phyloP scores from a whole-genome alignment of 2,329 filamentous ascomycete genomes.

The Diaporthe sp. region DNA sequence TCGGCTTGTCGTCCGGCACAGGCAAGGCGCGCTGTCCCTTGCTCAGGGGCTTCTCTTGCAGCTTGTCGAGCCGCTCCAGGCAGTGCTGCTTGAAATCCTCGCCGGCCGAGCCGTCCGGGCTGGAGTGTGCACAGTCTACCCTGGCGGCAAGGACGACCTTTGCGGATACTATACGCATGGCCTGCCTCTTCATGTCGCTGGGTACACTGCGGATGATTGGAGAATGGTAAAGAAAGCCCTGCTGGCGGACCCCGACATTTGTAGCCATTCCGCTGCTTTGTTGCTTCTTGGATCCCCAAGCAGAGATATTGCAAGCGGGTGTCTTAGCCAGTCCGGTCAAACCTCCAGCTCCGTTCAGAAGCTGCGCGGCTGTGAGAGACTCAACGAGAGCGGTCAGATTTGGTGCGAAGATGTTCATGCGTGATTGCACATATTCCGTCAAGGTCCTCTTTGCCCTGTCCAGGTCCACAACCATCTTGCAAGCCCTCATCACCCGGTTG shows the following conservation, averaged over 20 bases:
- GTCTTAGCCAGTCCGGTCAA: constrained; percentile 91
- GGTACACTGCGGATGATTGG: constrained; percentile 89
- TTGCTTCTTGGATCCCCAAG: constrained; percentile 91
- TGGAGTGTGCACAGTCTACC: constrained; percentile 87
- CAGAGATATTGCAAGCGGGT: constrained; percentile 91
- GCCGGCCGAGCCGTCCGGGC: constrained; percentile 85
- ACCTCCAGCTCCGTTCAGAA: constrained; percentile 95
- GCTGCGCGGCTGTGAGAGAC: constrained; percentile 91
- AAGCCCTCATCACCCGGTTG: constrained; percentile 80
- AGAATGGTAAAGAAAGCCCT: constrained; percentile 94
- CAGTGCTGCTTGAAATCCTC: constrained; percentile 86
- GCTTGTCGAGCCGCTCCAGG: constrained; percentile 88
- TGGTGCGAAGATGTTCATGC: constrained; percentile 96
- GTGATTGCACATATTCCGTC: constrained; percentile 94
- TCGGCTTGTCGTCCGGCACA: constrained; percentile 94
- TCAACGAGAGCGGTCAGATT: constrained; percentile 93
- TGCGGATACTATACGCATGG: constrained; percentile 92
- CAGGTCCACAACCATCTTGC: constrained; percentile 88
- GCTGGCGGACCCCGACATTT: constrained; percentile 90
- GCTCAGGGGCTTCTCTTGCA: constrained; percentile 92
- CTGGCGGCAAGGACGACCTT: constrained; percentile 95
- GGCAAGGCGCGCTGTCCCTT: constrained; percentile 89
- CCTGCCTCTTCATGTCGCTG: constrained; percentile 89
- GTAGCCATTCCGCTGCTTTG: constrained; percentile 86
- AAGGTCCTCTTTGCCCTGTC: constrained; percentile 89